These are phyloP conservation scores for Xylariaceae sp. DNA, from an alignment of 2,329 filamentous ascomycete species.

Conservation along the genomic window DNA sequence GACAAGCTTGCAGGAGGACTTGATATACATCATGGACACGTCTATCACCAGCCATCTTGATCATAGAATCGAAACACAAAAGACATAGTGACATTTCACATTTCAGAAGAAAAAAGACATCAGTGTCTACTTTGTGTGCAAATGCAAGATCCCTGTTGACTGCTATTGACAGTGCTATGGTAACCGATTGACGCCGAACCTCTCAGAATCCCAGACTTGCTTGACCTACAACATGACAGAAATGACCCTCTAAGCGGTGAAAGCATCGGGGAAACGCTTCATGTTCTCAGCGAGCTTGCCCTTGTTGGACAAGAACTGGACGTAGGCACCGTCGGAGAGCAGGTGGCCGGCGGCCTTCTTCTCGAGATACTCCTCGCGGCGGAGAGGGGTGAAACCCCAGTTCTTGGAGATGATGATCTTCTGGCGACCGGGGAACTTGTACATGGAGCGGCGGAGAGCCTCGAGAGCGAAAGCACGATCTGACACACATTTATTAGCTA, in stretches of 20 bases:
- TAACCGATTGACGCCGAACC: conserved; percentile 34
- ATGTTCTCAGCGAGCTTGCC: conserved; percentile 85
- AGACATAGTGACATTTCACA: too few species aligned
- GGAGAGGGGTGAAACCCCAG: conserved; percentile 99
- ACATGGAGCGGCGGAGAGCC: conserved; percentile 98
- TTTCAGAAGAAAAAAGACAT: not conserved
- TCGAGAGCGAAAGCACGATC: conserved; percentile 92
- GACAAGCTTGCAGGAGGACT: too few species aligned
- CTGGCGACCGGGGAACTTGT: conserved; percentile 99
- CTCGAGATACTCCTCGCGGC: conserved; percentile 95
- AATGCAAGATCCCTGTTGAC: conserved; percentile 35
- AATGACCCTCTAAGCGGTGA: conserved; percentile 50
- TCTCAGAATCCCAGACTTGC: conserved; percentile 30
- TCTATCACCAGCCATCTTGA: too few species aligned
- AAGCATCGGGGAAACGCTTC: conserved; percentile 91
- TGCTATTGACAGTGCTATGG: conserved; percentile 33
- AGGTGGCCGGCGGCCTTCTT: conserved; percentile 91
- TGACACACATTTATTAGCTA: conserved; percentile 31
- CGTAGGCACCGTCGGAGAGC: conserved; percentile 98
- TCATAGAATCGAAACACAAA: too few species aligned
- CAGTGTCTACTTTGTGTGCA: conserved; percentile 17
- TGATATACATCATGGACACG: too few species aligned
- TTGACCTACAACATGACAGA: conserved; percentile 20
- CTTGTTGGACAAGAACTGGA: conserved; percentile 97
- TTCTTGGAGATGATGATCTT: conserved; percentile 99